Evolutionary conservation across 78 protist genomes (phyloP).

Genomic region (Speleostelium caveatum): DNA sequence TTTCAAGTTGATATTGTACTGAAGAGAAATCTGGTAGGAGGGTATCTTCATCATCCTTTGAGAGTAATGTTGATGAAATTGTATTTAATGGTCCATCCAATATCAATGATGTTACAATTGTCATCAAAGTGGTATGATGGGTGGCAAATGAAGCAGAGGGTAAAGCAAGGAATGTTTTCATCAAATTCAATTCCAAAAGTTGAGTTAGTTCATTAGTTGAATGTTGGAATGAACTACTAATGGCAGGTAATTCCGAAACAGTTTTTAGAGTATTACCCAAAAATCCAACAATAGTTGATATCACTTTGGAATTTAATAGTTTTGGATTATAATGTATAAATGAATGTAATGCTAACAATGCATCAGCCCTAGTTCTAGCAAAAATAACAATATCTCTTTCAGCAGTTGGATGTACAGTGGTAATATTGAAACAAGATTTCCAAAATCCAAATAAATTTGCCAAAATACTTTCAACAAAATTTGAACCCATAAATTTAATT

Average conservation of each 20-base stretch:
- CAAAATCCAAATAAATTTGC: conserved; percentile 25
- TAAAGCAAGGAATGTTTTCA: conserved; percentile 21
- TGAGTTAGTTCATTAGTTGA: conserved; percentile 72
- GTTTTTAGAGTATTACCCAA: conserved; percentile 50
- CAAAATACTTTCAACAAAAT: conserved; percentile 22
- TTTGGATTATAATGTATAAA: conserved; percentile 22
- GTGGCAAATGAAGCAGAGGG: conserved; percentile 23
- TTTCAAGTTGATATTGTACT: conserved; percentile 11
- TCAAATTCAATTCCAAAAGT: conserved; percentile 35
- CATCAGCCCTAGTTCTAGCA: conserved; percentile 74
- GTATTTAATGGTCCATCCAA: conserved; percentile 52
- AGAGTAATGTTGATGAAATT: neutral
- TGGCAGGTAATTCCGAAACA: conserved; percentile 63
- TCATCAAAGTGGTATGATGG: conserved; percentile 42
- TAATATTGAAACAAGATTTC: conserved; percentile 64
- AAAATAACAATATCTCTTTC: conserved; percentile 71
- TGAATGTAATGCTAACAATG: conserved; percentile 43
- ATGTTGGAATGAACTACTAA: conserved; percentile 32
- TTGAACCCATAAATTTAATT: conserved; percentile 32
- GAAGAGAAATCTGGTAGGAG: conserved; percentile 52
- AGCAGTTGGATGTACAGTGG: conserved; percentile 52
- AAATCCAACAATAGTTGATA: conserved; percentile 27
- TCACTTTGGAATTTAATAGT: conserved; percentile 21
- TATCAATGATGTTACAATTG: conserved; percentile 44
- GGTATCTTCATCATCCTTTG: conserved; percentile 54